Evolutionary conservation across 495 filamentous ascomycete species (phyloP), one percentile per base, ranked within the genome.

Genomic region (Astrothelium subdiscretum): DNA sequence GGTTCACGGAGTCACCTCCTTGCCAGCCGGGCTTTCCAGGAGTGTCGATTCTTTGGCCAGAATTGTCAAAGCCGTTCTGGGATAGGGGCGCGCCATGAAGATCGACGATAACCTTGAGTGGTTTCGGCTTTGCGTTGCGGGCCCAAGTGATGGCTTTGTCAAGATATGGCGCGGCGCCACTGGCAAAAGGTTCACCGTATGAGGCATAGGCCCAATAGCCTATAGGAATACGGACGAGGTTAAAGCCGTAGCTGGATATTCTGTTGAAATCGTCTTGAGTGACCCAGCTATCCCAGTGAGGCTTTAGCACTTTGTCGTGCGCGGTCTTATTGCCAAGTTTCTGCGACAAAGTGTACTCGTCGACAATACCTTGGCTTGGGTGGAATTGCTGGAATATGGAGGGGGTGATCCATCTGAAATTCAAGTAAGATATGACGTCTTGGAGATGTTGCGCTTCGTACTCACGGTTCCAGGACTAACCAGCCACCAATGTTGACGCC

Each of bases 201-300:
- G 77, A 76, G 58, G 78, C 68, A 59, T 72, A 79, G 13, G 78
- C 78, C 78, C 78, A 81, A 65, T 74, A 80, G 20, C 78, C 78
- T 61, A 80, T 68, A 0, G 78, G 78, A 58, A 80, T 78, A 10
- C 78, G 73, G n/a, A 80, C 73, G 8, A 75, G 58, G 65, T 80
- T 80, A 74, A 80, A 78, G 1, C 78, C 78, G 22, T 74, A 69
- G 15, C 69, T 58, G 12, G 66, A 66, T 57, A 80, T 80, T 51
- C 70, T 75, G 60, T 78, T 68, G 64, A 80, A 75, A 59, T 77
- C 75, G 10, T 62, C 29, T 48, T 67, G 66, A 43, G 62, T 69
- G 22, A 65, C 63, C 73, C 72, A 77, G 24, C 64, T 66, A 63
- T 76, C 68, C 75, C 75, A 76, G 60, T 76, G 75, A 26, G 72